Conservation (phyloP, 495 filamentous ascomycete genomes). For the Penicillium crystallinum region DNA sequence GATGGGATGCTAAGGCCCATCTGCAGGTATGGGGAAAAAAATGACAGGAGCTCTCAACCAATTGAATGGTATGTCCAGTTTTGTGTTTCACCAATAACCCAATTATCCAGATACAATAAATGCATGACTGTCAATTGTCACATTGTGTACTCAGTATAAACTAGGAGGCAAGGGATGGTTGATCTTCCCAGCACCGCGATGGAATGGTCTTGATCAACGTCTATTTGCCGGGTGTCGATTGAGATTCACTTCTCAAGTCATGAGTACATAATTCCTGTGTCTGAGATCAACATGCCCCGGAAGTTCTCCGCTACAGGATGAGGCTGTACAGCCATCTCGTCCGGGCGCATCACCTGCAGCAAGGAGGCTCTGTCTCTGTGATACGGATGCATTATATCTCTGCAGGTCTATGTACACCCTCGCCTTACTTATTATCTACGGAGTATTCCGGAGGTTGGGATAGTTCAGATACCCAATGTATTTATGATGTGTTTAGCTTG, state of each 20-base stretch:
- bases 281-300: slow-evolving; percentile 7
- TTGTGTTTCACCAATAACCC: too few species aligned
- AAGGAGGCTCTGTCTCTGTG: background rate
- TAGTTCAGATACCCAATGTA: too few species aligned
- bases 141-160: background rate
- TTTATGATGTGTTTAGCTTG: too few species aligned
- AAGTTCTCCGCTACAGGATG: slow-evolving; percentile 11
- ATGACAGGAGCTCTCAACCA: too few species aligned
- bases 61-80: too few species aligned
- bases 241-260: background rate
- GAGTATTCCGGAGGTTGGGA: too few species aligned
- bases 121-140: background rate
- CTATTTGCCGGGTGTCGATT: slow-evolving; percentile 2
- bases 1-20: too few species aligned
- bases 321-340: background rate
- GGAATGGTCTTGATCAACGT: slow-evolving; percentile 7
- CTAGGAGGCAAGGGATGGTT: slow-evolving; percentile 9
- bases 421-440: background rate
- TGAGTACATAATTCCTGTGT: background rate
- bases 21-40: too few species aligned
- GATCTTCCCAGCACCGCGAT: slow-evolving; percentile 7
- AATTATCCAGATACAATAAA: background rate
- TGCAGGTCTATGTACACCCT: slow-evolving; percentile 4
- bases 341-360: background rate
- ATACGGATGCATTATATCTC: background rate